Evolutionary conservation across 208 protist species (phyloP).

Genomic region (Naegleria gruberi): DNA sequence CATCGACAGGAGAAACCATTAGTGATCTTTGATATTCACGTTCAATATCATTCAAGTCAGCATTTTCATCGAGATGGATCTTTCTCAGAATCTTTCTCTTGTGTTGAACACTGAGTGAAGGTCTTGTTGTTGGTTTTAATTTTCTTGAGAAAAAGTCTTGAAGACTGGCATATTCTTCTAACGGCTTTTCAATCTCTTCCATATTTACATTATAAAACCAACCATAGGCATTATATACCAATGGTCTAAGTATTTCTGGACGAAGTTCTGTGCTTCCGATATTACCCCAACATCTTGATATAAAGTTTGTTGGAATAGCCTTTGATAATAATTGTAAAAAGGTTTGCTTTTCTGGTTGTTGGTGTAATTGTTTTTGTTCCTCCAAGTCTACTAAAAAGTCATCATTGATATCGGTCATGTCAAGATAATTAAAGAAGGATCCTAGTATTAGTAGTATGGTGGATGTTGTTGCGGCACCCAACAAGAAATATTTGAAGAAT

Average conservation of each 20-base stretch:
- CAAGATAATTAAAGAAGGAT: too few species aligned
- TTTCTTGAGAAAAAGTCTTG: conserved; percentile 52
- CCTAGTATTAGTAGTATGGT: too few species aligned
- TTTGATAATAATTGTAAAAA: conserved; percentile 7
- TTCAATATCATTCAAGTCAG: conserved; percentile 1
- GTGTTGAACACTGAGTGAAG: conserved; percentile 22
- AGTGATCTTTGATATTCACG: neutral
- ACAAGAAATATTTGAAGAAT: too few species aligned
- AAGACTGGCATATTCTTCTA: conserved; percentile 48
- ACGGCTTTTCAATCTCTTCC: conserved; percentile 42
- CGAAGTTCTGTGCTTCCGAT: neutral
- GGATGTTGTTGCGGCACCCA: too few species aligned
- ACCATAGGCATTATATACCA: conserved; percentile 25
- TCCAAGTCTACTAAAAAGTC: too few species aligned
- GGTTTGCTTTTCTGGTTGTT: neutral
- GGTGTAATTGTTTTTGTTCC: too few species aligned
- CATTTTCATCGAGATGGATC: neutral
- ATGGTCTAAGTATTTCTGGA: neutral
- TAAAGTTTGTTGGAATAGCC: neutral
- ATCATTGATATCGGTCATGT: too few species aligned
- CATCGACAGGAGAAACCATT: conserved; percentile 49
- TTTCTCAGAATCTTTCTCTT: neutral
- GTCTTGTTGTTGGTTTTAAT: conserved; percentile 43
- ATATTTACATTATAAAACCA: conserved; percentile 44
- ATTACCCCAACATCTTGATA: conserved; percentile 9